Evolutionary conservation across 2,329 filamentous ascomycete species (phyloP), one percentile per base, ranked within the genome.

Genomic region (Aureobasidium sp.): DNA sequence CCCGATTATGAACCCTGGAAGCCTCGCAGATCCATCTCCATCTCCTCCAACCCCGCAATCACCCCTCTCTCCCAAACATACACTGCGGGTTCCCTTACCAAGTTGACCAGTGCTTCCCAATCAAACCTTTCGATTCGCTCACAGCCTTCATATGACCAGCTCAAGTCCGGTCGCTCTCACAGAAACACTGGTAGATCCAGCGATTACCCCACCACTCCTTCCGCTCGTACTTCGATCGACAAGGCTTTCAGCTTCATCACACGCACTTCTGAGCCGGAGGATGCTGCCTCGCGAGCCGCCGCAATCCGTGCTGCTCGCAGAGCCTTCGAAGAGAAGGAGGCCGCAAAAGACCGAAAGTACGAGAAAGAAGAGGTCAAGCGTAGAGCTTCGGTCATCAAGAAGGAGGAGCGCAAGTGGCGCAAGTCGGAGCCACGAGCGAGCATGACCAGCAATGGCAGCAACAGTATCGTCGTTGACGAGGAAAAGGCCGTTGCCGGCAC

Each of bases 241-340:
- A 77, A 75, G 57, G 72, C 76, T 19, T 76, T 80, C 57, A 73
- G 74, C 44, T 71, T 75, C 58, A 66, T 78, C 60, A 60, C 63
- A 19, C 74, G 71, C 47, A 73, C 71, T 22, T 58, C 57, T 8
- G 48, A 66, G 38, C 59, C 68, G 8, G 70, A 64, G 53, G 68
- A 64, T 14, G 71, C 78, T 6, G 70, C 74, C 25, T 74, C 75
- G 4, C 74, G 78, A 34, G 78, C 78, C 37, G 78, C 79, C 16
- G 74, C 74, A 3, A 78, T 83, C 8, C 74, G 76, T 52, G 77
- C 76, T 39, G 75, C 77, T 4, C 73, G 80, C 6, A 70, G 74
- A 47, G 79, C 79, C 27, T 82, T 81, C 62, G 72, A 78, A 55
- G 77, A 81, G 58, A 79, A 79, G 58, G 78, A 82, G 65, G 77